A percentile compares a stretch with the other conserved stretches of the same genome.
These are phyloP conservation scores for Eustoma russellianum DNA, from an alignment of 257 asterid genomes.

Conservation along the genomic window DNA sequence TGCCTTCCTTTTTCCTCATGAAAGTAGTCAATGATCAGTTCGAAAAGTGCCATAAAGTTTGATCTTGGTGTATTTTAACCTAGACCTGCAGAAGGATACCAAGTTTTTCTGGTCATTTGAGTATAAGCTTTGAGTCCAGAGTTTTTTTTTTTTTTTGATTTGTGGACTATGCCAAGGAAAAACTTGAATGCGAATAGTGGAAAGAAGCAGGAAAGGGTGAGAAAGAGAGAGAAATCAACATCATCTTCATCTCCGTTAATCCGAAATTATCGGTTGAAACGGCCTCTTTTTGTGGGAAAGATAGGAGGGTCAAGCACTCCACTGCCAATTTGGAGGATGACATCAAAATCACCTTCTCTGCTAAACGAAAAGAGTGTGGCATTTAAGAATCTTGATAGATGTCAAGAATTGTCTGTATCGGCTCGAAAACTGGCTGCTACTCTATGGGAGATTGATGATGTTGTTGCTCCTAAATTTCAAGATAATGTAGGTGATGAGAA, in stretches of 20 bases:
- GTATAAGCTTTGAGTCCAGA: conserved; percentile 3
- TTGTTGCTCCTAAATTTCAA: conserved; percentile 41
- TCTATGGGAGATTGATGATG: conserved; percentile 74
- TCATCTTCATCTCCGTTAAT: conserved; percentile 70
- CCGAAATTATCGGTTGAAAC: conserved; percentile 53
- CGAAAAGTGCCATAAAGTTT: conserved; percentile 16
- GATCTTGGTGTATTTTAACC: conserved; percentile 7
- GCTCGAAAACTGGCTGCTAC: conserved; percentile 80
- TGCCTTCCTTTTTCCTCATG: conserved; percentile 6
- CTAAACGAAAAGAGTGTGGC: conserved; percentile 38
- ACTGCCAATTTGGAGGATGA: conserved; percentile 77
- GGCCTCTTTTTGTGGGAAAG: conserved; percentile 67
- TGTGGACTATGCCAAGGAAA: conserved; percentile 48
- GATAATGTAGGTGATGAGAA: conserved; percentile 29
- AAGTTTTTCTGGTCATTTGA: conserved; percentile 9
- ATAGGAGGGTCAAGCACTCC: conserved; percentile 78
- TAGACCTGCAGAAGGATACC: conserved; percentile 17
- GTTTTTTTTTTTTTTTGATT: background rate
- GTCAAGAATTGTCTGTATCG: conserved; percentile 47
- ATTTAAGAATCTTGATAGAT: conserved; percentile 31
- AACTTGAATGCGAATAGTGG: conserved; percentile 47
- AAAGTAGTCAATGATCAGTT: conserved; percentile 13
- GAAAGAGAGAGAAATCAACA: conserved; percentile 76
- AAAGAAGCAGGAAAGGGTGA: conserved; percentile 58
- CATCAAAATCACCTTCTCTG: conserved; percentile 48